Base-by-base conservation (phyloP, 345 rosid species). In the Cardamine occulta region DNA sequence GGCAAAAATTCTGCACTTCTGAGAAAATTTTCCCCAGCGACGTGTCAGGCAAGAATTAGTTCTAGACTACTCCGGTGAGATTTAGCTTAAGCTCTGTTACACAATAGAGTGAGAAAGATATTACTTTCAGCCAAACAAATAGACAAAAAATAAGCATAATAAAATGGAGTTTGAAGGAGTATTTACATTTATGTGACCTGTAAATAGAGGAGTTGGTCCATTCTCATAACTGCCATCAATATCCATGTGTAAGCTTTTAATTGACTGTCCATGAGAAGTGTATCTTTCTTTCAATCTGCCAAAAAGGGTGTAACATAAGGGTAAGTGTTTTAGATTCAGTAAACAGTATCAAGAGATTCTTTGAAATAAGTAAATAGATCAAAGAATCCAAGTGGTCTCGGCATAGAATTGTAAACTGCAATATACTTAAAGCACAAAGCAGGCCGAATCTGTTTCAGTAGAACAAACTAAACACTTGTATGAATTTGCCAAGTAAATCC, bases 41-140 rank as follows among this genome's bases (percentile, higher is more conserved):
- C 55, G 56, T 39, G n/a, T 51, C 49, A 15, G 58, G 42, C 18
- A 44, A 61, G 12, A 40, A 54, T 54, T 34, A 63, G 70, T 23
- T 69, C 70, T 76, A 76, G 55, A 63, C 80, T 76, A 70, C 71
- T 69, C 66, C 53, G 59, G 14, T 18, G 59, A 63, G 4, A 15
- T 8, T 34, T 31, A 14, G 70, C 64, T 18, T 66, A 19, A 67
- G 26, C 31, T 49, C 62, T 59, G 48, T 60, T 52, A 6, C 24
- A 51, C 13, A 60, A 35, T 35, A 29, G 37, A 8, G 14, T 11
- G 54, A 56, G 23, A 47, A 2, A 44, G 11, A 56, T 24, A 31
- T 18, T 32, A 18, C 31, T 11, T 56, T 65, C 21, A 32, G 58
- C 6, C 31, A 74, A 74, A 44, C 66, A 66, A 29, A 45, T 13